Base-by-base conservation (phyloP, 495 filamentous ascomycete genomes). In the Annulohypoxylon maeteangense region DNA sequence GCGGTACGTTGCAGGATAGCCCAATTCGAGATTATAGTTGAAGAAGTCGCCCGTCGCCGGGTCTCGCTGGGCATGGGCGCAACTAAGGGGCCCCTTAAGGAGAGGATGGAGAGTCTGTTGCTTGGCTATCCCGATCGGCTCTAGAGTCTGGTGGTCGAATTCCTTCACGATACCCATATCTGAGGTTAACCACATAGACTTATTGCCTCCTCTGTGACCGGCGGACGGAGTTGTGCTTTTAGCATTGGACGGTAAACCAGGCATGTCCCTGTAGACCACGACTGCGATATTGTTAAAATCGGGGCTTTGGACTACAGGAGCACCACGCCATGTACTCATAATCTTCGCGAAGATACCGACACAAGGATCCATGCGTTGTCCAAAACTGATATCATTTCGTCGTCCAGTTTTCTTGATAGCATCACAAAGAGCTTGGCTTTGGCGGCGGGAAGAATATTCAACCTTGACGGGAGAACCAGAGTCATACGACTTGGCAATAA, bases 31-130 rank as follows among this genome's bases (percentile, higher is more conserved):
- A 74, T 94, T 94, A 81, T 85, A 93, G 74, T 93, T 94, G 81
- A 86, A 92, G n/a, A 91, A 75, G 66, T 94, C 91, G 1, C 92
- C 92, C 0, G 90, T 93, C 0, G 81, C 70, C 0, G 90, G 91
- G 68, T 93, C 91, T 0, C 83, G 82, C n/a, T 88, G 87, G 5
- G 90, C 86, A 75, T 94, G 92, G 2, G 92, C 84, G 20, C 85
- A 87, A 4, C 88, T 85, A 4, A 91, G 65, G 1, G 81, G 86
- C 0, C 92, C 92, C 12, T 82, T 86, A 11, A 95, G 79, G 2
- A 85, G 82, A 0, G 92, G 90, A 67, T 95, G 90, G 7, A 94
- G 79, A 1, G 65, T 68, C 2, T 67, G 56, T 73, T 94, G 92
- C 2, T 75, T 76, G 0, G 87, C 83, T 1, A 90, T 69, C 2